phyloP scores from a whole-genome alignment of 495 filamentous ascomycete species.

The Hypomontagnella submonticulosa region DNA sequence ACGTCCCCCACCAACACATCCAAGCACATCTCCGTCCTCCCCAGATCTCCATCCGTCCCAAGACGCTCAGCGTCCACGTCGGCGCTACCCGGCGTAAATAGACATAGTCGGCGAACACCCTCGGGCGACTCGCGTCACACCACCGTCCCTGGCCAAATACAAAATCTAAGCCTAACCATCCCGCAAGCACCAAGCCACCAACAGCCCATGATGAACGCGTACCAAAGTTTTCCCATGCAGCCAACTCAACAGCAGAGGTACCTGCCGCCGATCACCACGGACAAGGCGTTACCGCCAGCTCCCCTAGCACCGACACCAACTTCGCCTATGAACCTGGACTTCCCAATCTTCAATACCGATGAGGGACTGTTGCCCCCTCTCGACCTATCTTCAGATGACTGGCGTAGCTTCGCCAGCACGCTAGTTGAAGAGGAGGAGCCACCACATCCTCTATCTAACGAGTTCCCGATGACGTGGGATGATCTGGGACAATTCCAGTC shows the following conservation, averaged over 20 bases:
- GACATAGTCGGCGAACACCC: conserved; percentile 33
- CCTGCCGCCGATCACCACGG: conserved; percentile 26
- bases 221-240: conserved; percentile 39
- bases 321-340: conserved; percentile 48
- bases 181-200: conserved; percentile 19
- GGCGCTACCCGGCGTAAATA: conserved; percentile 30
- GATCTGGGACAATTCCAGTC: conserved; percentile 40
- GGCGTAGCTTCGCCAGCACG: conserved; percentile 48
- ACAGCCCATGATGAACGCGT: conserved; percentile 34
- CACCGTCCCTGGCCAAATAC: conserved; percentile 11
- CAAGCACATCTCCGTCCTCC: conserved; percentile 37
- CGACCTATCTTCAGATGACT: conserved; percentile 40
- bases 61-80: conserved; percentile 46
- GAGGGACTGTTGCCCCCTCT: conserved; percentile 37
- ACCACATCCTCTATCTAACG: conserved; percentile 29
- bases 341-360: conserved; percentile 33
- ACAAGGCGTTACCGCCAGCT: conserved; percentile 46
- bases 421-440: conserved; percentile 42
- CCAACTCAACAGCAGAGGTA: conserved; percentile 28
- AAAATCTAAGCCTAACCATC: conserved; percentile 30
- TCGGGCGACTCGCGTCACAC: conserved; percentile 26
- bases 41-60: conserved; percentile 32
- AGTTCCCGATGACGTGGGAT: conserved; percentile 48
- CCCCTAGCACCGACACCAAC: conserved; percentile 44
- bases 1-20: conserved; percentile 14